These are phyloP conservation scores for Phaeoacremonium minimum DNA, from an alignment of 2,329 filamentous ascomycete species.

Conservation along the genomic window DNA sequence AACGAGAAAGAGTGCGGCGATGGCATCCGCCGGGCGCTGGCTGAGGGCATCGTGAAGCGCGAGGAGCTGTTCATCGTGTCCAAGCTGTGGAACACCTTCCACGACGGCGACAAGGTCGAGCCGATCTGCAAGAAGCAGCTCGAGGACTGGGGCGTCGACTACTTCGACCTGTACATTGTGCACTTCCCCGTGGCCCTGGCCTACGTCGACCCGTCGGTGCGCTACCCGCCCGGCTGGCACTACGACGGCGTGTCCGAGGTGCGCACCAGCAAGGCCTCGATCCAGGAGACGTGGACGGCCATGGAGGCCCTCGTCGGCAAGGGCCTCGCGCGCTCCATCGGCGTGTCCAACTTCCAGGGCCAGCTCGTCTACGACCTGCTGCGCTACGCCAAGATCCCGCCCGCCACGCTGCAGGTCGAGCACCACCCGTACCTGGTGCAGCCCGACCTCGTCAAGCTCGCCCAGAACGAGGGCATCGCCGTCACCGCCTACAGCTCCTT, in stretches of 20 bases:
- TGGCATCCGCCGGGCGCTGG: conserved; percentile 73
- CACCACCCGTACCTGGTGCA: conserved; percentile 88
- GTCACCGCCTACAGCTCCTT: conserved; percentile 85
- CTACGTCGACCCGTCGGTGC: conserved; percentile 74
- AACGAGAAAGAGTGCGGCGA: conserved; percentile 77
- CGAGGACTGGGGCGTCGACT: conserved; percentile 78
- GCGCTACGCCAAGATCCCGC: conserved; percentile 69
- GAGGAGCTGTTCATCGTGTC: conserved; percentile 88
- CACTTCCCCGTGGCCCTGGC: conserved; percentile 87
- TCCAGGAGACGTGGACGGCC: conserved; percentile 78
- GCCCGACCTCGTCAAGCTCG: conserved; percentile 63
- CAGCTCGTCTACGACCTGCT: conserved; percentile 75
- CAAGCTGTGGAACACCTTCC: conserved; percentile 92
- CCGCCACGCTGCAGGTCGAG: conserved; percentile 81
- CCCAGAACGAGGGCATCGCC: conserved; percentile 64
- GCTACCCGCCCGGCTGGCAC: conserved; percentile 77
- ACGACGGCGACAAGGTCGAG: conserved; percentile 73
- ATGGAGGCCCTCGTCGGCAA: conserved; percentile 72
- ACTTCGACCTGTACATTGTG: conserved; percentile 86
- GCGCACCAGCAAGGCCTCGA: conserved; percentile 61
- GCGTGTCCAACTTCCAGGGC: conserved; percentile 78
- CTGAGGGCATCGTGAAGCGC: conserved; percentile 76
- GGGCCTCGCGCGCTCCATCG: conserved; percentile 68
- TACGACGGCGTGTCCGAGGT: conserved; percentile 55
- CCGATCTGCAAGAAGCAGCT: conserved; percentile 74